Evolutionary conservation across 768 basidiomycete species (phyloP).

Genomic region (Macrolepiota albuminosa): DNA sequence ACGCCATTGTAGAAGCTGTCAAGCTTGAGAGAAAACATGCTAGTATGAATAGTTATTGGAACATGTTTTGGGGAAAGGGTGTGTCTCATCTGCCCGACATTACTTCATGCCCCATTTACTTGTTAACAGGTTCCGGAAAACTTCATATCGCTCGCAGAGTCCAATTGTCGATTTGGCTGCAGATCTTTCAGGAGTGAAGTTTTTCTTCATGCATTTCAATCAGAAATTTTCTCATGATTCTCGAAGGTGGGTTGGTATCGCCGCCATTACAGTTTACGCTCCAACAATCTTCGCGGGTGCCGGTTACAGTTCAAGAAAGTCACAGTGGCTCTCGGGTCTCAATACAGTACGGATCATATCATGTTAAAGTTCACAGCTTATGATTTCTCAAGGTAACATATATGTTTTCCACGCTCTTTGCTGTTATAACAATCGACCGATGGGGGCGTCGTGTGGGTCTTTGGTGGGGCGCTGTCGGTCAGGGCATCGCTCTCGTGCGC

Average conservation of each 20-base stretch:
- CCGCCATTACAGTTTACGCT: constrained; percentile 42
- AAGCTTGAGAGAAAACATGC: constrained; percentile 35
- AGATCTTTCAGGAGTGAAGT: constrained; percentile 38
- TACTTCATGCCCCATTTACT: background rate
- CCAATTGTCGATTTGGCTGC: constrained; percentile 39
- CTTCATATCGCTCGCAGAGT: constrained; percentile 38
- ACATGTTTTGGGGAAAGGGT: constrained; percentile 42
- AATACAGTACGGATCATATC: constrained; percentile 28
- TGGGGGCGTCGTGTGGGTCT: constrained; percentile 39
- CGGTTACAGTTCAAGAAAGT: constrained; percentile 36
- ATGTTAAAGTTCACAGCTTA: background rate
- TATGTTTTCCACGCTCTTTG: constrained; percentile 35
- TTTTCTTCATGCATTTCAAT: background rate
- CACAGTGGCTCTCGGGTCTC: constrained; percentile 40
- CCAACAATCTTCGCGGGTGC: constrained; percentile 40
- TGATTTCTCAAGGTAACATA: constrained; percentile 32
- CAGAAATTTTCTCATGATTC: background rate
- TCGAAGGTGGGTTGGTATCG: constrained; percentile 38
- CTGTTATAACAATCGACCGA: constrained; percentile 37
- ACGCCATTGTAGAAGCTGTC: constrained; percentile 33
- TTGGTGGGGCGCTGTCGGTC: constrained; percentile 42
- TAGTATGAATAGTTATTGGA: constrained; percentile 36
- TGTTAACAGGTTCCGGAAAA: constrained; percentile 24
- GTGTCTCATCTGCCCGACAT: background rate
- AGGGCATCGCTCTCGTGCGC: constrained; percentile 27